Percentiles rank a stretch among this genome's conserved stretches.
These are phyloP conservation scores for Apiotrichum mycotoxinovorans DNA, from an alignment of 1,284 basidiomycete species.

Conservation along the genomic window DNA sequence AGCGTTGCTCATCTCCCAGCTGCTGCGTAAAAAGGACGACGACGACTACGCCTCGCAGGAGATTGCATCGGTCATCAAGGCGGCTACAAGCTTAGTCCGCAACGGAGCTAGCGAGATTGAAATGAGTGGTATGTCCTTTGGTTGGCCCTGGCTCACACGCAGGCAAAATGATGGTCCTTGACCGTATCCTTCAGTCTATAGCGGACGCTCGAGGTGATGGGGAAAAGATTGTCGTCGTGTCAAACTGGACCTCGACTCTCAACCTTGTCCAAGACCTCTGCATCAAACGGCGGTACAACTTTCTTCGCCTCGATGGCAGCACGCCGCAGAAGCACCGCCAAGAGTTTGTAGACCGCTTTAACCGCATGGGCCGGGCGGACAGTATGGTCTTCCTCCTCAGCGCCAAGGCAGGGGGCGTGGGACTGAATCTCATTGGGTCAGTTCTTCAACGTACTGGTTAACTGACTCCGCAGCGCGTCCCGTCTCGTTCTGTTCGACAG, in stretches of 20 bases:
- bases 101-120: background rate
- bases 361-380: conserved; percentile 28
- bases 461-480: conserved; percentile 58
- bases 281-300: conserved; percentile 69
- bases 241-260: conserved; percentile 84
- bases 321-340: conserved; percentile 77
- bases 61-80: conserved; percentile 65
- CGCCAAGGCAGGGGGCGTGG: conserved; percentile 92
- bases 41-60: conserved; percentile 47
- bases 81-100: conserved; percentile 49
- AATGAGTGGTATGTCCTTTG: conserved; percentile 12
- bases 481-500: conserved; percentile 76
- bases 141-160: background rate
- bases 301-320: conserved; percentile 81
- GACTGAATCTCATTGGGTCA: conserved; percentile 77
- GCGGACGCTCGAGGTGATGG: conserved; percentile 60
- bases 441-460: background rate
- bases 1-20: conserved; percentile 21
- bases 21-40: conserved; percentile 69
- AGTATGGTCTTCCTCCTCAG: conserved; percentile 82
- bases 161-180: conserved; percentile 77
- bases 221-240: conserved; percentile 93
- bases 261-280: conserved; percentile 87
- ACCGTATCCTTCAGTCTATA: conserved; percentile 66
- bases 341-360: conserved; percentile 50